Base-by-base conservation (phyloP, 2,329 filamentous ascomycete genomes). In the Cordyceps javanica region DNA sequence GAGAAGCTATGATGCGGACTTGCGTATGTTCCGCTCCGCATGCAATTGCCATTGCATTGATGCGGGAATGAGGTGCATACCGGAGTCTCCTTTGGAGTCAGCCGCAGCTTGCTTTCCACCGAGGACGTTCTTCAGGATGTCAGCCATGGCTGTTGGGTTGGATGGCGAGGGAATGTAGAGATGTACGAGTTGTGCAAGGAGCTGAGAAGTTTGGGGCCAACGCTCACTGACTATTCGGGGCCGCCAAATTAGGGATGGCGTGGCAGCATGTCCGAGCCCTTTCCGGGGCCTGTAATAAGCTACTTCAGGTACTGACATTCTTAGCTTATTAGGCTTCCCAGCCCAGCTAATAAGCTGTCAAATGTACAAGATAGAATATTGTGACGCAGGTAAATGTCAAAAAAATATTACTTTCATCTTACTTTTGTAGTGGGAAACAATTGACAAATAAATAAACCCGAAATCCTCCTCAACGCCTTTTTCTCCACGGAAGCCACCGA, bases 121-220 rank as follows among this genome's bases (percentile, higher is more conserved):
- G 66, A 91, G 82, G 67, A 90, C 73, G 69, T 82, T 83, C 73
- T 88, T 88, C 64, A 89, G 69, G 63, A 88, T 73, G 66, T 80
- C 76, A 64, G 80, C 80, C 81, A 83, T 83, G 69, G 60, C 70
- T 66, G 64, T 67, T 64, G 63, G 59, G 59, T 65, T 62, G 61
- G 62, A 55, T 60, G 60, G 58, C 39, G 61, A 59, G 39, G 55
- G 44, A 57, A 51, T 36, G 49, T 41, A 56, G 50, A 49, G 46
- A 48, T 57, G 55, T 25, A 60, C 57, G 62, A 63, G 63, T 25
- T 41, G 25, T 28, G 45, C 13, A 34, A 13, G 42, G 54, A 50
- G 46, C 36, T 50, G 38, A 50, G 38, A 50, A 57, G 45, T 32
- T 57, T 50, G 45, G 45, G 38, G 55, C 34, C 45, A 26, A 45